Conservation (phyloP, 78 protist species). For the Pelomyxa schiedti region DNA sequence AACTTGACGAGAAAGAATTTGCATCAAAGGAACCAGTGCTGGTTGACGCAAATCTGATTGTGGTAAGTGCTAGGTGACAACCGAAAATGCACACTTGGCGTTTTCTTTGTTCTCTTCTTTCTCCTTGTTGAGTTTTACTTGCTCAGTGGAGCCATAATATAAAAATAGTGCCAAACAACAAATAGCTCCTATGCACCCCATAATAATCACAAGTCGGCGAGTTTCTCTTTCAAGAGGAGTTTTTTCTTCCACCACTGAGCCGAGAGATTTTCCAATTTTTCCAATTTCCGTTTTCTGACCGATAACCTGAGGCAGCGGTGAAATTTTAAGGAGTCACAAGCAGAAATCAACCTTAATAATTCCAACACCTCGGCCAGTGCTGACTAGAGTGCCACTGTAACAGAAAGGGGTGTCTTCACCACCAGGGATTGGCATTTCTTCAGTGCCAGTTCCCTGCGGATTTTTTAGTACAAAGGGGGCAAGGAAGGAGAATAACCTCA, state of each 20-base stretch:
- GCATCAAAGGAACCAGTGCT: too few relatives aligned
- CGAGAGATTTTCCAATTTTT: slow-evolving; percentile 3
- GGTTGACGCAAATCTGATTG: too few relatives aligned
- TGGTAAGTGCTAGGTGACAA: too few relatives aligned
- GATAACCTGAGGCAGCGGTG: too few relatives aligned
- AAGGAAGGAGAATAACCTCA: too few relatives aligned
- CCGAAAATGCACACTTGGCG: too few relatives aligned
- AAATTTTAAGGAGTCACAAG: too few relatives aligned
- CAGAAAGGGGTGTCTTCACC: background rate
- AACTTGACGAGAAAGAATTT: too few relatives aligned
- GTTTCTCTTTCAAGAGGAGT: slow-evolving; percentile 49
- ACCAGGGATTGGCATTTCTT: background rate
- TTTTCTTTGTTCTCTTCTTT: too few relatives aligned
- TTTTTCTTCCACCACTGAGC: slow-evolving; percentile 6
- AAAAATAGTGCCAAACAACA: background rate
- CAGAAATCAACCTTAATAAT: too few relatives aligned
- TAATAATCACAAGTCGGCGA: background rate
- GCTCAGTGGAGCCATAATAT: background rate
- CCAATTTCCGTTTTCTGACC: slow-evolving; percentile 29
- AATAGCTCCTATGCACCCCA: background rate
- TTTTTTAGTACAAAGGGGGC: too few relatives aligned
- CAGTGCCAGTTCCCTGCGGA: too few relatives aligned
- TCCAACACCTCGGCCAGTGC: slow-evolving; percentile 16
- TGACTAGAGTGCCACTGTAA: slow-evolving; percentile 8
- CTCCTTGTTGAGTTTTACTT: background rate